Conservation (phyloP, 257 asterid species). For the Nicotiana undulata region DNA sequence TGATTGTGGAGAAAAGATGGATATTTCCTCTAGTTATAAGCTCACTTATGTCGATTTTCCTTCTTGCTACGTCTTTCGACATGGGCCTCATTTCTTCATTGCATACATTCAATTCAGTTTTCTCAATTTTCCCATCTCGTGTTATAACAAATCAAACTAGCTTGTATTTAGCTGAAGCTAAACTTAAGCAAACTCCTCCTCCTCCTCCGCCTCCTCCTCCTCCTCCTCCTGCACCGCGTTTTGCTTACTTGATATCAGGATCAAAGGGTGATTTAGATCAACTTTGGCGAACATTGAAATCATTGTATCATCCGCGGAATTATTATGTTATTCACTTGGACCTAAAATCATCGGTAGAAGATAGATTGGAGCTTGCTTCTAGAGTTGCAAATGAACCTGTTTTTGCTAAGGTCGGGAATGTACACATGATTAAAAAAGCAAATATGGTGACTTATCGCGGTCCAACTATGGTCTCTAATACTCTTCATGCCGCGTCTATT, state of each 20-base stretch:
- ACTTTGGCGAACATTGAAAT: slow-evolving; percentile 48
- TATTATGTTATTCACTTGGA: slow-evolving; percentile 54
- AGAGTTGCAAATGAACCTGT: slow-evolving; percentile 35
- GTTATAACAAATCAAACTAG: slow-evolving; percentile 16
- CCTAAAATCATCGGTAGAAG: slow-evolving; percentile 38
- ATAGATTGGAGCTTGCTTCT: slow-evolving; percentile 44
- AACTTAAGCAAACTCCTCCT: slow-evolving; percentile 15
- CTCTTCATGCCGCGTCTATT: slow-evolving; percentile 54
- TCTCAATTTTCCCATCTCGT: slow-evolving; percentile 28
- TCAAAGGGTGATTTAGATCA: slow-evolving; percentile 42
- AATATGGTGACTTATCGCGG: slow-evolving; percentile 63
- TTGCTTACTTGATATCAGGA: slow-evolving; percentile 36
- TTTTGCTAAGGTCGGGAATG: slow-evolving; percentile 41
- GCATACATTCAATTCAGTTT: slow-evolving; percentile 34
- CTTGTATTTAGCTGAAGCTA: slow-evolving; percentile 27
- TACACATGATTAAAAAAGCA: slow-evolving; percentile 39
- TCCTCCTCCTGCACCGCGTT: slow-evolving; percentile 33
- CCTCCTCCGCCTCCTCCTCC: slow-evolving; percentile 18
- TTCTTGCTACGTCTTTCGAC: slow-evolving; percentile 32
- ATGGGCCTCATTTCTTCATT: slow-evolving; percentile 34
- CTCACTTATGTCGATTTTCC: slow-evolving; percentile 29
- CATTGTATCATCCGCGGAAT: slow-evolving; percentile 52
- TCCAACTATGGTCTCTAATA: slow-evolving; percentile 61
- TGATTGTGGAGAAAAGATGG: slow-evolving; percentile 48
- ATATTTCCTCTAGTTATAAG: slow-evolving; percentile 32